A percentile compares a stretch with the other conserved stretches of the same genome.
Evolutionary conservation across 2,329 filamentous ascomycete genomes (phyloP).

Genomic region (Rhynchosporium graminicola): DNA sequence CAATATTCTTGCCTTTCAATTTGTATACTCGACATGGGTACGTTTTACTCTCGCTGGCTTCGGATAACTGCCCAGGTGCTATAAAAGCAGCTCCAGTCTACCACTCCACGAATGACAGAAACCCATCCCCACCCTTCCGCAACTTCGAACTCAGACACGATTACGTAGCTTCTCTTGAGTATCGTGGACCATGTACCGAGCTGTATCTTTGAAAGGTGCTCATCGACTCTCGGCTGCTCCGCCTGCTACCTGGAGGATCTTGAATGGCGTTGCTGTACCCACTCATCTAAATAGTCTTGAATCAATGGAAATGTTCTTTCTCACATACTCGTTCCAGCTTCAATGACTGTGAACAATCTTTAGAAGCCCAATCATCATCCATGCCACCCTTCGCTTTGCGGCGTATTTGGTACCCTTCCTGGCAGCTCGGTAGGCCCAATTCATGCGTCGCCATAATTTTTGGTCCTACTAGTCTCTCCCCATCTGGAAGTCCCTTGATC

Average conservation of each 20-base stretch:
- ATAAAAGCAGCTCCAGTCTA: neutral
- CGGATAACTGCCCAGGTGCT: neutral
- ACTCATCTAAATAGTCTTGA: neutral
- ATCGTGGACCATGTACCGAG: neutral
- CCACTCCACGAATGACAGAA: neutral
- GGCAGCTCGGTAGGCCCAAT: conserved; percentile 21
- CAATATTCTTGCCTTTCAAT: neutral
- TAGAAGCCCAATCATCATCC: neutral
- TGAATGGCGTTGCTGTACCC: neutral
- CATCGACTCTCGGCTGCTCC: neutral
- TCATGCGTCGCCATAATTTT: conserved; percentile 19
- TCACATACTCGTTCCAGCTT: neutral
- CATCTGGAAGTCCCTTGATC: conserved; percentile 8
- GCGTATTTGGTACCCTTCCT: conserved; percentile 9
- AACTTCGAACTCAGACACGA: neutral
- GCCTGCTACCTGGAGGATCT: neutral
- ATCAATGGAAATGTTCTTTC: neutral
- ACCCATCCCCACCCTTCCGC: neutral
- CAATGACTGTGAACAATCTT: neutral
- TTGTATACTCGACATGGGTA: too few species aligned
- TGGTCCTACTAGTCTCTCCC: conserved; percentile 18
- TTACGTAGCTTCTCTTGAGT: neutral
- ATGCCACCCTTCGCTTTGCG: conserved; percentile 1
- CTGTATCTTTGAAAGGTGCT: neutral
- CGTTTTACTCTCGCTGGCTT: neutral